These are phyloP conservation scores for Sarocladium kiliense DNA, from an alignment of 2,329 filamentous ascomycete species.

Conservation along the genomic window DNA sequence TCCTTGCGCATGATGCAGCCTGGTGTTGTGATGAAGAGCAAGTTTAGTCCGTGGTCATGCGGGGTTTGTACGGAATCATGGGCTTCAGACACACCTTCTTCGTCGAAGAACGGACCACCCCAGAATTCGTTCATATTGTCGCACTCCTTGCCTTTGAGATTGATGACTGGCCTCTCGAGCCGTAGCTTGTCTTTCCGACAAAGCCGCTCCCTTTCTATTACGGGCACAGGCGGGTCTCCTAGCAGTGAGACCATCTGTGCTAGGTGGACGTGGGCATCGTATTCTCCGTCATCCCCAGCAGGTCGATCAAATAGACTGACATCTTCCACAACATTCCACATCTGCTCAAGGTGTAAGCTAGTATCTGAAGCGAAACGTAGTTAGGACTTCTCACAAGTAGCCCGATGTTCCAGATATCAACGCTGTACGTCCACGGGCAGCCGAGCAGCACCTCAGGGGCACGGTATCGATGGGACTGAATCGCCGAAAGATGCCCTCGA, in stretches of 20 bases:
- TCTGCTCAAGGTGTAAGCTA: conserved; percentile 12
- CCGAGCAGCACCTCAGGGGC: conserved; percentile 20
- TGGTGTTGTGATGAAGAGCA: conserved; percentile 3
- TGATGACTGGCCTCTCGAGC: conserved; percentile 5
- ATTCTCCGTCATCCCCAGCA: conserved; percentile 16
- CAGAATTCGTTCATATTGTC: conserved; percentile 18
- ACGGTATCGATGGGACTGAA: conserved; percentile 18
- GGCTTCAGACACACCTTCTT: background rate
- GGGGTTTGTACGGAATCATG: background rate
- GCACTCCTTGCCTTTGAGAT: conserved; percentile 9
- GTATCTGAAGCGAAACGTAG: background rate
- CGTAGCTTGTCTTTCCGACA: conserved; percentile 10
- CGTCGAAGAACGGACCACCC: conserved; percentile 16
- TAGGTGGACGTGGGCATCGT: conserved; percentile 19
- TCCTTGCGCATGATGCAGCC: conserved; percentile 13
- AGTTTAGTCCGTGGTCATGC: background rate
- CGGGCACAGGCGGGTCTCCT: conserved; percentile 12
- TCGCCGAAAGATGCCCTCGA: conserved; percentile 13
- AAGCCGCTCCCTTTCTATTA: conserved; percentile 15
- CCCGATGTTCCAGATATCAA: conserved; percentile 18
- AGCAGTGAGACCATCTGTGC: conserved; percentile 16
- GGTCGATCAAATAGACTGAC: conserved; percentile 14
- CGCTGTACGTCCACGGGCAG: conserved; percentile 16
- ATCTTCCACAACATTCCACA: conserved; percentile 19
- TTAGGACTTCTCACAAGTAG: conserved; percentile 14